Evolutionary conservation across 192 early-diverging fungal genomes (phyloP), one percentile per base, ranked within the genome.

Genomic region (Backusella westeae): DNA sequence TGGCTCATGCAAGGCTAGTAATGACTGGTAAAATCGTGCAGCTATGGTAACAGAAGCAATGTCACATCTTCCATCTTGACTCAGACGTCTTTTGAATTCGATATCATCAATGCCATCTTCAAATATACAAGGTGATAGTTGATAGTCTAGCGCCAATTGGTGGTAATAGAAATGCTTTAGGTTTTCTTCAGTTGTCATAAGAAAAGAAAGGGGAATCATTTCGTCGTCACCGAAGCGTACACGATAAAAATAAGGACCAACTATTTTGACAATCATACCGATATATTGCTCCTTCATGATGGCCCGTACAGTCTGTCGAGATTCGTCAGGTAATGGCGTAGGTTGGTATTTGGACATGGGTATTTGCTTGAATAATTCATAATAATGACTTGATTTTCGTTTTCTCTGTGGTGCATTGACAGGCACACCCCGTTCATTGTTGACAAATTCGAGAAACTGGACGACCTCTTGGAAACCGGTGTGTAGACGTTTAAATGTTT

Each of bases 381-480:
- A 19, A 19, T 19, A 73, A 29, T 38, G 69, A 15, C 19, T 59
- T 4, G 23, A 26, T 21, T 39, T n/a, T n/a, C 32, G 6, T 9
- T 3, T 0, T 6, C 21, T 73, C 29, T 36, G 6, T 8, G 36
- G 19, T 36, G n/a, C 26, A 9, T 39, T 59, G 9, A 75, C 66
- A 21, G 74, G 74, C n/a, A 75, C 36, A 1, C 77, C 77, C 1
- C 77, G 66, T 44, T 68, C 35, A 38, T 78, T 78, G 34, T 78
- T 42, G 19, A 69, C 9, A 34, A 63, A 78, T 39, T 69, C 41
- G 9, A 78, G 34, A 15, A 53, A 68, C 1, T 44, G 42, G 1
- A 59, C 14, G 1, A 69, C n/a, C 0, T 74, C 52, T 26, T n/a
- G 52, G 7, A 73, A 35, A 8, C 72, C 77, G 15, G 39, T n/a